Evolutionary conservation across 1,284 basidiomycete species (phyloP).

Genomic region (Ustanciosporium gigantosporum): DNA sequence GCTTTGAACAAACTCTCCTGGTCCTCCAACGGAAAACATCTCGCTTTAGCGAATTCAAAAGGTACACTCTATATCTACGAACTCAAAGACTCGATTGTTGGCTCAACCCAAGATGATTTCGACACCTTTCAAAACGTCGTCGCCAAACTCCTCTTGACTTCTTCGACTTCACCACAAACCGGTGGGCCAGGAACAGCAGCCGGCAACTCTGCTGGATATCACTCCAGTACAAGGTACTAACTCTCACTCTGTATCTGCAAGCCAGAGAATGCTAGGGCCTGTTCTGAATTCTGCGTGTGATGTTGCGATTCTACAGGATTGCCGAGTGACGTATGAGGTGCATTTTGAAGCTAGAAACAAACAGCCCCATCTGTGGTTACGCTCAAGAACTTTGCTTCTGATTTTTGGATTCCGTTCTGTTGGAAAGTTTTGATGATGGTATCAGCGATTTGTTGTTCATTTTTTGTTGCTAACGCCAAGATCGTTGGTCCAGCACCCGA

Average conservation of each 20-base stretch:
- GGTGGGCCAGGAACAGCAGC: no score
- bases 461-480: constrained; percentile 83
- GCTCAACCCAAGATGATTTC: constrained; percentile 43
- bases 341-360: background rate
- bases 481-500: constrained; percentile 98
- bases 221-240: no score
- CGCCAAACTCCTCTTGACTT: constrained; percentile 4
- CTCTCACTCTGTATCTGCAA: no score
- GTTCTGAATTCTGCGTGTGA: no score
- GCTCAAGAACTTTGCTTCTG: constrained; percentile 47
- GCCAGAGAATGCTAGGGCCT: no score
- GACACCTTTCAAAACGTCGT: constrained; percentile 35
- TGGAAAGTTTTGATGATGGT: constrained; percentile 52
- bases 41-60: constrained; percentile 85
- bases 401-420: constrained; percentile 47
- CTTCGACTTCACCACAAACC: background rate
- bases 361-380: constrained; percentile 54
- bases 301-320: no score
- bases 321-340: background rate
- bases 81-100: constrained; percentile 23
- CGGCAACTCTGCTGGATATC: no score
- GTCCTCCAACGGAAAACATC: constrained; percentile 85
- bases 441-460: constrained; percentile 43
- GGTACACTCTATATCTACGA: constrained; percentile 89
- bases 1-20: constrained; percentile 94